Base-by-base conservation (phyloP, 1,139 yeast genomes). In the Saccharomycopsis hybrid region DNA sequence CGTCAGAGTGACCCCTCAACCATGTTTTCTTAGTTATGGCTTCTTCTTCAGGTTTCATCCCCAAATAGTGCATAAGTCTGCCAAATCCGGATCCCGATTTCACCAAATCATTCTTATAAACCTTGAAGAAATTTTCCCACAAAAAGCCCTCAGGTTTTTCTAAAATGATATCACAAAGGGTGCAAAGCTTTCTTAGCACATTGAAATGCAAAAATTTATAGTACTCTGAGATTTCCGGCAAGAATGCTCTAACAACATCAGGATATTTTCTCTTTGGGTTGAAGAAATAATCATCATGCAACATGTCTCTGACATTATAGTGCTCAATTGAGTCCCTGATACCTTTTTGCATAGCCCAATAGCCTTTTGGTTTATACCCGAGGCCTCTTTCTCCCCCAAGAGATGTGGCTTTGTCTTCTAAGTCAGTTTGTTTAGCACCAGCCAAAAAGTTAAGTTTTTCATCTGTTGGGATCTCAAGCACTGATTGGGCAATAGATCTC, bases 1-100 rank as follows among this genome's bases (percentile, higher is more conserved):
- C 67, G 59, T 76, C 80, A 11, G 77, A 70, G 54, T 75, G 80
- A 0, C 80, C 80, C 51, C 79, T 63, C 31, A 75, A 62, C 75
- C 75, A 73, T 8, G 73, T 73, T 27, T 65, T 63, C 18, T 57
- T 58, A 24, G 70, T 67, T 11, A 55, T 56, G 28, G 57, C 49
- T 7, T 58, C 60, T 18, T 64, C 64, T n/a, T 65, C 62, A n/a
- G 61, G 62, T 11, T 51, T 51, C 55, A 66, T 65, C 4, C 72
- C 71, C 47, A 66, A 65, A 54, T 73, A 73, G 51, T 67, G 55
- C 71, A 73, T 69, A 45, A 71, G 62, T 47, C 77, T 61, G 1
- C 74, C 76, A 54, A 66, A 68, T 1, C 76, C 73, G 2, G 68
- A 66, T 1, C 74, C 76, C 1, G 66, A 63, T 11, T 64, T 60